Conservation (phyloP, 768 basidiomycete species). For the Leccinum subgranulosum region DNA sequence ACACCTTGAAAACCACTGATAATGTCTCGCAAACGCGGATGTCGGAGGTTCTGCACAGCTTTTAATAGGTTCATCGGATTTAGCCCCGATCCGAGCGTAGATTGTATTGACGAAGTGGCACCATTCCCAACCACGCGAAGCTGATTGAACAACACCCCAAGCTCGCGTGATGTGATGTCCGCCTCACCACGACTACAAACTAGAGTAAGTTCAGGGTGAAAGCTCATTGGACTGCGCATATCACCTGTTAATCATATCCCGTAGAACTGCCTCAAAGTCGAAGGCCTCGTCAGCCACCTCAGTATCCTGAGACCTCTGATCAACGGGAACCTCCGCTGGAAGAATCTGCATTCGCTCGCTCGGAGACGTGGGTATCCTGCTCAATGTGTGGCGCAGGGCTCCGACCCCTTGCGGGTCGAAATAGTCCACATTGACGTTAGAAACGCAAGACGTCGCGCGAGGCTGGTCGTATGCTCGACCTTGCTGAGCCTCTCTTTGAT, state of each 20-base stretch:
- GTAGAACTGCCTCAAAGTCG: conserved; percentile 29
- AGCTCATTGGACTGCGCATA: not conserved
- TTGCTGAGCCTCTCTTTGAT: not conserved
- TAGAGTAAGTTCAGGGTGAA: not conserved
- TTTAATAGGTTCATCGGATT: conserved; percentile 48
- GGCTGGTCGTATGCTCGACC: not conserved
- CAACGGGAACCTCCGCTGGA: not conserved
- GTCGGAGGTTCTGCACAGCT: conserved; percentile 43
- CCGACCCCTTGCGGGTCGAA: conserved; percentile 54
- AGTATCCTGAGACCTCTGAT: not conserved
- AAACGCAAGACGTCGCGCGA: conserved; percentile 12
- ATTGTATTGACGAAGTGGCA: conserved; percentile 49
- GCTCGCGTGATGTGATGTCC: conserved; percentile 48
- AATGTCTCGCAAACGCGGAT: conserved; percentile 60
- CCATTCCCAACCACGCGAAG: conserved; percentile 61
- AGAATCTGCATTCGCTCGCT: not conserved
- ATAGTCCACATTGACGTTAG: conserved; percentile 42
- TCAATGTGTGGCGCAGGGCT: conserved; percentile 17
- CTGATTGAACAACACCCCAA: conserved; percentile 60
- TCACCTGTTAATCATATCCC: conserved; percentile 24
- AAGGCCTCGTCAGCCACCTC: conserved; percentile 25
- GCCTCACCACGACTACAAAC: conserved; percentile 43
- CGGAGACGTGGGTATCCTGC: conserved; percentile 10
- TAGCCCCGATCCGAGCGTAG: conserved; percentile 61
- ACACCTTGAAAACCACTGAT: conserved; percentile 53